These are phyloP conservation scores for Auricularia sp. DNA, from an alignment of 768 basidiomycete species.

Conservation along the genomic window DNA sequence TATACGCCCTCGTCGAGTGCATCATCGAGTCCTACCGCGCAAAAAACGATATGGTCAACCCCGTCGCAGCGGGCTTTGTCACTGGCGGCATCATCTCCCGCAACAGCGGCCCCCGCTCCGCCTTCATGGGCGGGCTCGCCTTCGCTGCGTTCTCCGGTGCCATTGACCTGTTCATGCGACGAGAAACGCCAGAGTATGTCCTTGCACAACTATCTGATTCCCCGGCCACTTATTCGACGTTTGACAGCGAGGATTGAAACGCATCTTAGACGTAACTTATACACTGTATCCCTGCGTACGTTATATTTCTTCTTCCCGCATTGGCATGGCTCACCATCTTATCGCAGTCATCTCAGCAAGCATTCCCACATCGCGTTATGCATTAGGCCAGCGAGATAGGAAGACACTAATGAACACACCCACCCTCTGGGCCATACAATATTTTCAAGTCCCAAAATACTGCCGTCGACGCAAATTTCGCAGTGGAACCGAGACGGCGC, in stretches of 20 bases:
- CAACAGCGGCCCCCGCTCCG: slow-evolving; percentile 78
- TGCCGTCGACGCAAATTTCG: no score
- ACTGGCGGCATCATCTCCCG: slow-evolving; percentile 84
- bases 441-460: no score
- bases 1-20: slow-evolving; percentile 94
- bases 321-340: not conserved
- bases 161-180: slow-evolving; percentile 76
- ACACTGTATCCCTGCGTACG: not conserved
- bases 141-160: slow-evolving; percentile 90
- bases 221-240: not conserved
- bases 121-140: slow-evolving; percentile 76
- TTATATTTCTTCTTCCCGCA: not conserved
- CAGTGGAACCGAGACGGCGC: no score
- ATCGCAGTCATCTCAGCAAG: no score
- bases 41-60: slow-evolving; percentile 90
- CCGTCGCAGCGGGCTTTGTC: slow-evolving; percentile 76
- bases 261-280: not conserved
- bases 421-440: no score
- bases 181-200: slow-evolving; percentile 70
- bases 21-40: slow-evolving; percentile 94
- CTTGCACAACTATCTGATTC: not conserved
- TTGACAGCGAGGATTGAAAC: not conserved
- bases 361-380: no score
- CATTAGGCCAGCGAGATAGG: no score
- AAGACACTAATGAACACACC: no score